Evolutionary conservation across 1,139 yeast genomes (phyloP).

Genomic region (Taphrina pruni): DNA sequence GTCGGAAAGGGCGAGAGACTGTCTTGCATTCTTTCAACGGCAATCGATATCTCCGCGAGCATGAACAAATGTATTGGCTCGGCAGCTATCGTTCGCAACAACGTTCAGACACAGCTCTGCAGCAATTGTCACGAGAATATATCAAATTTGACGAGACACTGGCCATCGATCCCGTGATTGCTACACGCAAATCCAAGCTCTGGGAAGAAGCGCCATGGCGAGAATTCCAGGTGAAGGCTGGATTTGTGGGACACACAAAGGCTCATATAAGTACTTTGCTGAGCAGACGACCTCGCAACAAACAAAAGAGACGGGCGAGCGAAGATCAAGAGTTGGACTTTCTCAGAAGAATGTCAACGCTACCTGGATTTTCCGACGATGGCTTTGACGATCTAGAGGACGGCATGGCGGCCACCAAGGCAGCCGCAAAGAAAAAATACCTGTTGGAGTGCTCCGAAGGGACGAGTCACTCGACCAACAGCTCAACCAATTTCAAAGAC

Average conservation of each 20-base stretch:
- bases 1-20: slow-evolving; percentile 31
- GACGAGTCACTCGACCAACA: not conserved
- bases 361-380: slow-evolving; percentile 6
- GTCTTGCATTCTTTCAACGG: slow-evolving; percentile 29
- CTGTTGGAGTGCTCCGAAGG: not conserved
- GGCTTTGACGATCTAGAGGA: slow-evolving; percentile 19
- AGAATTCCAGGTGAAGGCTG: slow-evolving; percentile 3
- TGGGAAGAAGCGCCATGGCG: slow-evolving; percentile 31
- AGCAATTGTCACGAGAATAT: not conserved
- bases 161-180: slow-evolving; percentile 16
- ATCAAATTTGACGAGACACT: slow-evolving; percentile 23
- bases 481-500: too few species aligned
- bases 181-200: slow-evolving; percentile 15
- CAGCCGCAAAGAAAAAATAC: slow-evolving; percentile 6
- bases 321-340: slow-evolving; percentile 4
- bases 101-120: slow-evolving; percentile 13
- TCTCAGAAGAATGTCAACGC: slow-evolving; percentile 1
- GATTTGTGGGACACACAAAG: not conserved
- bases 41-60: slow-evolving; percentile 21
- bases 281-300: not conserved
- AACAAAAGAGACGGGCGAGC: not conserved
- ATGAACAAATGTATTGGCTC: slow-evolving; percentile 33
- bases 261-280: not conserved
- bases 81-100: slow-evolving; percentile 23
- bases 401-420: slow-evolving; percentile 3